Evolutionary conservation across 140 eudicot species (phyloP).

Genomic region (Cichorium intybus): DNA sequence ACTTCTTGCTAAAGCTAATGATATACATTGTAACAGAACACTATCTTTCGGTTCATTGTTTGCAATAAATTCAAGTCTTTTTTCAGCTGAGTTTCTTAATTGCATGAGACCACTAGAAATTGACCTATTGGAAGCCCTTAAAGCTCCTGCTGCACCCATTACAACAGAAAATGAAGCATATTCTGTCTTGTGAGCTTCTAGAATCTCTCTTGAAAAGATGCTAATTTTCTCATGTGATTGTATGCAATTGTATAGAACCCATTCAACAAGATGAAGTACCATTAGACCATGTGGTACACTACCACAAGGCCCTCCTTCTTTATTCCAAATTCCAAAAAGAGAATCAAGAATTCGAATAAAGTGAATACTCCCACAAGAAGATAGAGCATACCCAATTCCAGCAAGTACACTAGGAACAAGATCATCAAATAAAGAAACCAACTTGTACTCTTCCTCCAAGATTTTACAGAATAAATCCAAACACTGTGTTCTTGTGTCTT

Average conservation of each 20-base stretch:
- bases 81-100: slow-evolving; percentile 59
- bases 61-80: slow-evolving; percentile 51
- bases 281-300: slow-evolving; percentile 59
- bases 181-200: slow-evolving; percentile 38
- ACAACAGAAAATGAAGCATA: slow-evolving; percentile 56
- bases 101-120: slow-evolving; percentile 48
- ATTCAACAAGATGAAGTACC: slow-evolving; percentile 86
- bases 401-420: slow-evolving; percentile 63
- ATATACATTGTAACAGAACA: slow-evolving; percentile 55
- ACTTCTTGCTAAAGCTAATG: slow-evolving; percentile 76
- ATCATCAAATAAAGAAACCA: slow-evolving; percentile 41
- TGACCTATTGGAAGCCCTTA: slow-evolving; percentile 66
- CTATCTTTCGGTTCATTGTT: slow-evolving; percentile 25
- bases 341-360: slow-evolving; percentile 47
- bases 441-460: slow-evolving; percentile 47
- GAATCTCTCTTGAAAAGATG: slow-evolving; percentile 30
- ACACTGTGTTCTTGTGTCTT: slow-evolving; percentile 52
- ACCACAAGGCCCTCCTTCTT: slow-evolving; percentile 50
- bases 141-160: slow-evolving; percentile 90
- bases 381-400: slow-evolving; percentile 74
- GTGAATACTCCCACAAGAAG: slow-evolving; percentile 45
- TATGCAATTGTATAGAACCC: slow-evolving; percentile 62
- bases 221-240: slow-evolving; percentile 50
- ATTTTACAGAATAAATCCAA: slow-evolving; percentile 61
- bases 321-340: slow-evolving; percentile 60